Evolutionary conservation across 352 stramenopile species (phyloP).

Genomic region (Blastocystis hominis): DNA sequence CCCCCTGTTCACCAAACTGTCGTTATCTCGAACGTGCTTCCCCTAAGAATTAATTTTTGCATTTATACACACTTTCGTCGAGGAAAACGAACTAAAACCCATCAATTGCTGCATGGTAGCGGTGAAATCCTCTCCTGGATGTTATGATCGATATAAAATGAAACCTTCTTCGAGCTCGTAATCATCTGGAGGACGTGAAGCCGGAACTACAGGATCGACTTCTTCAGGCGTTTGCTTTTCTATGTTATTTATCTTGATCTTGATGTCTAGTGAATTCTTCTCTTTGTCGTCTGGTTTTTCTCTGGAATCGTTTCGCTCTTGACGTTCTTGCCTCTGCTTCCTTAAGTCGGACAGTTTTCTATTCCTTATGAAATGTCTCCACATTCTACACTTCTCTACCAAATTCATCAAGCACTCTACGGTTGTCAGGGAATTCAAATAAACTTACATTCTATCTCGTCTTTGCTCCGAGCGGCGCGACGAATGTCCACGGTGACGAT

Average conservation of each 20-base stretch:
- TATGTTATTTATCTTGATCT: not conserved
- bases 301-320: not conserved
- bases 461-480: not conserved
- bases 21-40: conserved; percentile 30
- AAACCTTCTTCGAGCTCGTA: conserved; percentile 33
- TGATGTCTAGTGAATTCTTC: not conserved
- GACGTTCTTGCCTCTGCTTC: not conserved
- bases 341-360: not conserved
- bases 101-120: conserved; percentile 19
- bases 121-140: not conserved
- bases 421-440: not conserved
- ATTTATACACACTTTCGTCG: not conserved
- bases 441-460: not conserved
- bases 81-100: conserved; percentile 29
- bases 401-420: conserved; percentile 43
- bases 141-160: not conserved
- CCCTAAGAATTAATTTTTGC: not conserved
- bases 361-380: not conserved
- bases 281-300: not conserved
- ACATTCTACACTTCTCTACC: conserved; percentile 14
- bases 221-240: not conserved
- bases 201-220: not conserved
- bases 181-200: too few species aligned
- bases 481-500: not conserved
- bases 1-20: conserved; percentile 29